Evolutionary conservation across 1,139 yeast genomes (phyloP), one percentile per base, ranked within the genome.

Genomic region (Kodamaea anthophila): DNA sequence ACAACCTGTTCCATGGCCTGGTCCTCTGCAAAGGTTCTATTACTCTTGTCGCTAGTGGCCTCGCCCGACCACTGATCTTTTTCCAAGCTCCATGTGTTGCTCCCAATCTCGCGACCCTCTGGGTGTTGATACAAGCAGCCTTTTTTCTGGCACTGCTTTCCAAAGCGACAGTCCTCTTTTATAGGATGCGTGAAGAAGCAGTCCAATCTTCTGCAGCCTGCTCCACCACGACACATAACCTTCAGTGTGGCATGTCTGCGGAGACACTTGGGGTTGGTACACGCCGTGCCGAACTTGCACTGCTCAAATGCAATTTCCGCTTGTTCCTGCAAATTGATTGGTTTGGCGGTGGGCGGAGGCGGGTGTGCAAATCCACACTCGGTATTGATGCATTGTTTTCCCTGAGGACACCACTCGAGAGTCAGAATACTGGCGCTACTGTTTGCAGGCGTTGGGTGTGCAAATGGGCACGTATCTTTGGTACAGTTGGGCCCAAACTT

Each of bases 391-490:
- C 96, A 86, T 18, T 58, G 55, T 40, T 78, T 70, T 38, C 84
- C 86, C 28, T 65, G 74, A 15, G 77, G 62, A 60, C 96, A 86
- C 94, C 94, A 84, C 41, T 77, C 79, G 34, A 76, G 60, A 13
- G 70, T 69, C 14, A 71, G 62, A 21, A 86, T 85, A 43, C 77
- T 75, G 14, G 87, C 86, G 36, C 71, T 74, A 36, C 70, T 74
- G 53, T 82, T 84, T 10, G 86, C 83, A 1, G 94, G 93, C 1
- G 95, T 84, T 28, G 96, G 95, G 49, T 86, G 96, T 16, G 88
- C 95, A 60, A 79, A 85, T 15, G 87, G 86, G 60, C 96, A 86
- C 39, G 72, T 58, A 37, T 77, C 86, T 47, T 82, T 83, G 18
- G 82, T 65, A 55, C 96, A 86, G 31, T 75, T 58, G 18, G 70